These are phyloP conservation scores for Exophiala oligosperma DNA, from an alignment of 2,329 filamentous ascomycete genomes.

Conservation along the genomic window DNA sequence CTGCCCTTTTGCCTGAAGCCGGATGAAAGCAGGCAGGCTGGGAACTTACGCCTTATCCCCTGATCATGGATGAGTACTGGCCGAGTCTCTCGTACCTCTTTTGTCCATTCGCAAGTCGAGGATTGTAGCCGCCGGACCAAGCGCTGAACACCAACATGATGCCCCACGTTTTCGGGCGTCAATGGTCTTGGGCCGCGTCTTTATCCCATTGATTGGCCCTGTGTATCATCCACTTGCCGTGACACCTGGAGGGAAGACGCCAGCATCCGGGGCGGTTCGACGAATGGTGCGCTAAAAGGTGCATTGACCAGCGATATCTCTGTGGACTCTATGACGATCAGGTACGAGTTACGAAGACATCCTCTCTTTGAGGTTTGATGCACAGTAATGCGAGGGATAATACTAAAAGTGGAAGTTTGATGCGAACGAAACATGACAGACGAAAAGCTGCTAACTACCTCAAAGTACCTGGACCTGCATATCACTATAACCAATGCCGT, in stretches of 20 bases:
- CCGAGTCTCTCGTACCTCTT: not conserved
- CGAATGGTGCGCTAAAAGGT: not conserved
- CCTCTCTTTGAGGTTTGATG: not conserved
- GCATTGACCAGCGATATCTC: not conserved
- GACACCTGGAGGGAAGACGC: not conserved
- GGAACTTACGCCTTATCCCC: not conserved
- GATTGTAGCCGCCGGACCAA: constrained; percentile 22
- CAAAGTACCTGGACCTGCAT: not conserved
- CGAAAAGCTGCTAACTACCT: constrained; percentile 3
- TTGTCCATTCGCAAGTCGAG: not conserved
- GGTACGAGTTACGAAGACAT: not conserved
- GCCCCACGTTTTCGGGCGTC: constrained; percentile 25
- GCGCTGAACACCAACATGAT: constrained; percentile 12
- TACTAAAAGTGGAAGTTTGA: not conserved
- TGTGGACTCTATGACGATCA: not conserved
- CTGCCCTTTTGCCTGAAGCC: not conserved
- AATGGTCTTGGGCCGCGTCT: constrained; percentile 3
- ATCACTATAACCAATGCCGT: constrained; percentile 2
- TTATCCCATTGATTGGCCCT: constrained; percentile 14
- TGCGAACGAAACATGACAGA: not conserved
- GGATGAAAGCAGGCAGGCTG: not conserved
- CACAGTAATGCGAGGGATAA: not conserved
- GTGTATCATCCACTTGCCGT: not conserved
- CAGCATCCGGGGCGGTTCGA: not conserved
- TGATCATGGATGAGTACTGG: not conserved